Evolutionary conservation across 257 asterid genomes (phyloP).

Genomic region (Solanum sparsipilum): DNA sequence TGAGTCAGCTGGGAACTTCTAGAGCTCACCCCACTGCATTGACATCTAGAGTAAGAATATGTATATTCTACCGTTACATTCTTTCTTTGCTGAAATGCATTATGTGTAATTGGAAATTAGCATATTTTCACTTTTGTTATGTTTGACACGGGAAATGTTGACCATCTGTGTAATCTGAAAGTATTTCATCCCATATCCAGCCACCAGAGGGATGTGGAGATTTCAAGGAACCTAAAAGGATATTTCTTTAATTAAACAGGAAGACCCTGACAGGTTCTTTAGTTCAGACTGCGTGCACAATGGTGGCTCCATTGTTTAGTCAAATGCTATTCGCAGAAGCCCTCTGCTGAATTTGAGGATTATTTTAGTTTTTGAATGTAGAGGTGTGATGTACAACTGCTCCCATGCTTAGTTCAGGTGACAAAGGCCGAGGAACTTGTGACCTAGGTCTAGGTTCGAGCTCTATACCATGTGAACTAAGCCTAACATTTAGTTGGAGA

Average conservation of each 20-base stretch:
- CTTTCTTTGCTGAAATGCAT: background rate
- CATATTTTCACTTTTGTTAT: background rate
- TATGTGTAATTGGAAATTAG: background rate
- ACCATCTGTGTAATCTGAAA: background rate
- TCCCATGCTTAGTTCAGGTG: background rate
- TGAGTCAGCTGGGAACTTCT: slow-evolving; percentile 67
- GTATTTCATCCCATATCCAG: background rate
- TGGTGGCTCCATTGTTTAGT: background rate
- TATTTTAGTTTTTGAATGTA: background rate
- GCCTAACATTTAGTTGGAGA: background rate
- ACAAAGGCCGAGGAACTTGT: background rate
- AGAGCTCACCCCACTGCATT: slow-evolving; percentile 69
- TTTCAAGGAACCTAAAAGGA: background rate
- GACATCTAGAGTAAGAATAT: slow-evolving; percentile 69
- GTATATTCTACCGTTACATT: background rate
- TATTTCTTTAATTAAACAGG: background rate
- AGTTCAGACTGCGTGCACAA: background rate
- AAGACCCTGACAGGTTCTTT: background rate
- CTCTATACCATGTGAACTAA: background rate
- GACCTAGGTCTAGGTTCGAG: background rate
- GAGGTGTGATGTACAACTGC: background rate
- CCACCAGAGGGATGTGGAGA: background rate
- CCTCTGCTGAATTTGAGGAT: background rate
- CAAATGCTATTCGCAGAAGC: background rate
- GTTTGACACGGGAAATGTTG: background rate